Conservation (phyloP, 1,284 basidiomycete species). For the Boletellus sp. region DNA sequence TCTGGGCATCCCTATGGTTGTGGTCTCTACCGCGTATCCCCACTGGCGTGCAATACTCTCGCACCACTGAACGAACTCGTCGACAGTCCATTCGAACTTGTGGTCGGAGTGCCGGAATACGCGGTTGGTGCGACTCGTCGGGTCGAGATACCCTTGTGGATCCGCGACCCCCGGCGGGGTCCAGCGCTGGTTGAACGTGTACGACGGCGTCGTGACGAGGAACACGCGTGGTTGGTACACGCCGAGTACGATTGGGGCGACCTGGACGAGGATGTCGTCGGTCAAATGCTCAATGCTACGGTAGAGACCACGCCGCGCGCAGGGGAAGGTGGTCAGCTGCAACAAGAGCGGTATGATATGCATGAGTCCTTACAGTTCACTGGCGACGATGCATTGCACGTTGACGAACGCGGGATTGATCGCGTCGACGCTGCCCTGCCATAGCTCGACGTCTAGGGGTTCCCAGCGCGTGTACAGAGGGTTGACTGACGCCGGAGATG, state of each 20-base stretch:
- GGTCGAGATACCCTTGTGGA: slow-evolving; percentile 66
- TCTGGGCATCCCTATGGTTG: slow-evolving; percentile 52
- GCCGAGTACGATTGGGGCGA: slow-evolving; percentile 79
- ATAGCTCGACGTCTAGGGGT: slow-evolving; percentile 67
- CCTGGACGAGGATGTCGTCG: slow-evolving; percentile 65
- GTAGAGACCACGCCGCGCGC: not conserved
- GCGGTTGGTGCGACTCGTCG: slow-evolving; percentile 70
- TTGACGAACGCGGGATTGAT: slow-evolving; percentile 73
- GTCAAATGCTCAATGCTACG: slow-evolving; percentile 87
- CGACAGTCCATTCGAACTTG: slow-evolving; percentile 88
- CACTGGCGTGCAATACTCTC: slow-evolving; percentile 58
- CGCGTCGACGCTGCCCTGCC: slow-evolving; percentile 77
- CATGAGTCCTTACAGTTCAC: slow-evolving; percentile 69
- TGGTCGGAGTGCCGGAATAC: slow-evolving; percentile 82
- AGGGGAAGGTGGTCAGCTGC: too few species aligned
- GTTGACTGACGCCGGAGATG: slow-evolving; percentile 37
- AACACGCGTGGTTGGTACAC: slow-evolving; percentile 78
- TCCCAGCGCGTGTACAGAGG: slow-evolving; percentile 63
- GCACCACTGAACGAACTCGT: slow-evolving; percentile 80
- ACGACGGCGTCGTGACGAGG: slow-evolving; percentile 88
- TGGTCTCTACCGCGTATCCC: slow-evolving; percentile 66
- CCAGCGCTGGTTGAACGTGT: slow-evolving; percentile 87
- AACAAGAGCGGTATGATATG: not conserved
- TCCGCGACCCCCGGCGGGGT: slow-evolving; percentile 50
- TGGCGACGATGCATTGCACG: slow-evolving; percentile 81